Conservation (phyloP, 1,139 yeast species). For the Yamadazyma buinensis region DNA sequence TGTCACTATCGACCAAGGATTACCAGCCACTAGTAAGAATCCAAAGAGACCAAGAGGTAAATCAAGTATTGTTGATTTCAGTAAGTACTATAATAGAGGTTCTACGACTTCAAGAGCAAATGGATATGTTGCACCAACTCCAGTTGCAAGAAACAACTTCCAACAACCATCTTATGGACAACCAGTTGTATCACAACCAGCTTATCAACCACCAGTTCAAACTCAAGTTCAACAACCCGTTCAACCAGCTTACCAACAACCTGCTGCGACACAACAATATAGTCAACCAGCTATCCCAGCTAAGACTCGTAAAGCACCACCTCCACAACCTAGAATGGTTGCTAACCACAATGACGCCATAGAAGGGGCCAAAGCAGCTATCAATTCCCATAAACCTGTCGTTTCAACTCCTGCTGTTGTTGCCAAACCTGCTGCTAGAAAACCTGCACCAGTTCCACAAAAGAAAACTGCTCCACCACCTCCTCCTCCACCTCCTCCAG, state of each 20-base stretch:
- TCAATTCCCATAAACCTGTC: conserved; percentile 10
- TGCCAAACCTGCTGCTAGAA: conserved; percentile 24
- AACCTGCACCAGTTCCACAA: conserved; percentile 44
- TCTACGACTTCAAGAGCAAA: conserved; percentile 9
- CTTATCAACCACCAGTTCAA: conserved; percentile 16
- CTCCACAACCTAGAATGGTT: conserved; percentile 6
- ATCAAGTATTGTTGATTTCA: conserved; percentile 38
- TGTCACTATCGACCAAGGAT: conserved; percentile 77
- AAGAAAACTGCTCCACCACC: conserved; percentile 20
- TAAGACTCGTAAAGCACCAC: conserved; percentile 8
- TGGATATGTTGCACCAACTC: conserved; percentile 9
- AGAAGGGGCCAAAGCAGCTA: conserved; percentile 3
- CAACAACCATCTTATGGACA: neutral
- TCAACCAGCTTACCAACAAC: conserved; percentile 13
- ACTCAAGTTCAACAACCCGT: conserved; percentile 7
- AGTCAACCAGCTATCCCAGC: conserved; percentile 13
- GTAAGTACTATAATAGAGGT: conserved; percentile 42
- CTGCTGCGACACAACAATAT: conserved; percentile 1
- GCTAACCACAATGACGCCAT: conserved; percentile 2
- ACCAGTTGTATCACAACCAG: conserved; percentile 14
- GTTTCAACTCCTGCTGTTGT: conserved; percentile 11
- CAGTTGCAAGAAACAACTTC: conserved; percentile 4
- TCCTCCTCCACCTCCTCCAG: conserved; percentile 58
- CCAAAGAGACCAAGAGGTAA: conserved; percentile 64
- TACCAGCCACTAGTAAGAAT: conserved; percentile 66